Evolutionary conservation across 139 green algal genomes (phyloP).

Genomic region (Chlamydomonas asymmetrica): DNA sequence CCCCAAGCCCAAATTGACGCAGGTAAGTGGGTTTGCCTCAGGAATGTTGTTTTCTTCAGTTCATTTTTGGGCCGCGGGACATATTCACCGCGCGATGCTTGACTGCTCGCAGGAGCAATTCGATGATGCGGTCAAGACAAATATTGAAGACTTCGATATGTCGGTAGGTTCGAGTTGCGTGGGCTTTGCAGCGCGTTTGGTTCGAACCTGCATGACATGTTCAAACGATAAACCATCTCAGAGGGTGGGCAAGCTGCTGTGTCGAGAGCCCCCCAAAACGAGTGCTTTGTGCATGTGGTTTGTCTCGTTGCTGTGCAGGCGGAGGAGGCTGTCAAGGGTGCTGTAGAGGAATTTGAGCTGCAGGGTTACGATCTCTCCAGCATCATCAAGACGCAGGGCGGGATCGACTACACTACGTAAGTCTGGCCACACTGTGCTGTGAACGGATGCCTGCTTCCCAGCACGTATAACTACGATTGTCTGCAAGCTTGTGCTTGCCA

Average conservation of each 20-base stretch:
- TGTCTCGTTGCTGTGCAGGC: slow-evolving; percentile 30
- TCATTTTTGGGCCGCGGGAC: background rate
- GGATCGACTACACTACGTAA: no score
- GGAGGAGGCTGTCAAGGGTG: slow-evolving; percentile 71
- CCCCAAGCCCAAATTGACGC: slow-evolving; percentile 29
- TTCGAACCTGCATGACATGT: background rate
- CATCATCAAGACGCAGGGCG: no score
- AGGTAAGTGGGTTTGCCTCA: slow-evolving; percentile 11
- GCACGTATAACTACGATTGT: no score
- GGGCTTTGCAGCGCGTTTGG: background rate
- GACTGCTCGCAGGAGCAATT: slow-evolving; percentile 72
- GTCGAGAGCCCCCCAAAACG: background rate
- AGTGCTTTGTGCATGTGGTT: no score
- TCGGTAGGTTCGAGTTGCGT: slow-evolving; percentile 47
- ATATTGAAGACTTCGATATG: slow-evolving; percentile 88
- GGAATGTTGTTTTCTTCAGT: background rate
- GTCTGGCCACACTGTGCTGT: no score
- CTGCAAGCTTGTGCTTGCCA: no score
- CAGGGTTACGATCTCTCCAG: slow-evolving; percentile 71
- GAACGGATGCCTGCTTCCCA: no score
- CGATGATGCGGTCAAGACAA: slow-evolving; percentile 76
- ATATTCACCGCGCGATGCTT: background rate
- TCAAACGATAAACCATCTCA: background rate
- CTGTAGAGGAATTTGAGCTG: slow-evolving; percentile 76
- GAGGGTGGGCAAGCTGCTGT: background rate